These are phyloP conservation scores for Lachnellula willkommii DNA, from an alignment of 2,329 filamentous ascomycete genomes.

Conservation along the genomic window DNA sequence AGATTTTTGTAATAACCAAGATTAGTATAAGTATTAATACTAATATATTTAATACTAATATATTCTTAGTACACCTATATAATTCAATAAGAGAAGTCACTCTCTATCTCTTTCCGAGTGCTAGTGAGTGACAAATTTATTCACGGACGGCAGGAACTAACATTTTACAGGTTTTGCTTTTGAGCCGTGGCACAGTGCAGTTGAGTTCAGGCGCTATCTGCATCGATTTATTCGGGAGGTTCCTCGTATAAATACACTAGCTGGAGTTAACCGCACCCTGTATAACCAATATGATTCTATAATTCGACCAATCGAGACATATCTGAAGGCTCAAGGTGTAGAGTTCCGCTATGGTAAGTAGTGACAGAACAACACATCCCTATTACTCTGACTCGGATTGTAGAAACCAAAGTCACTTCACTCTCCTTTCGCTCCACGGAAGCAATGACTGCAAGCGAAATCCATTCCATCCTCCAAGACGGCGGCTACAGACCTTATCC, in stretches of 20 bases:
- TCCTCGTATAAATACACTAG: slow-evolving; percentile 27
- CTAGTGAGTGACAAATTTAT: slow-evolving; percentile 8
- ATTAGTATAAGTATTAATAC: too few relatives aligned
- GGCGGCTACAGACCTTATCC: slow-evolving; percentile 11
- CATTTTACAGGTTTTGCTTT: slow-evolving; percentile 26
- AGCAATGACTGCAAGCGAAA: slow-evolving; percentile 10
- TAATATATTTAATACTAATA: too few relatives aligned
- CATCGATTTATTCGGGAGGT: slow-evolving; percentile 34
- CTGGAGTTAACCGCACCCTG: slow-evolving; percentile 30
- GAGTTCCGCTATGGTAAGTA: slow-evolving; percentile 28
- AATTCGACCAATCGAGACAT: slow-evolving; percentile 30
- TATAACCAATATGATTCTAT: slow-evolving; percentile 36
- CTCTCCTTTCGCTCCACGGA: slow-evolving; percentile 7
- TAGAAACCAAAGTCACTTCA: slow-evolving; percentile 13
- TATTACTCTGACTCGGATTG: too few relatives aligned
- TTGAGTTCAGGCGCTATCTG: slow-evolving; percentile 34
- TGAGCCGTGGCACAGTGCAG: slow-evolving; percentile 34
- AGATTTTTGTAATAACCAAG: too few relatives aligned
- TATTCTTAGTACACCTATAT: too few relatives aligned
- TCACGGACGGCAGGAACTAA: not conserved
- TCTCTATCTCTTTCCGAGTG: too few relatives aligned
- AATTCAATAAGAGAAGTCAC: too few relatives aligned
- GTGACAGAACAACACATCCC: not conserved
- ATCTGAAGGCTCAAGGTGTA: slow-evolving; percentile 30
- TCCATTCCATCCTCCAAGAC: slow-evolving; percentile 9